Conservation (phyloP, 73 alveolate species). For the Paramecium sonneborni region DNA sequence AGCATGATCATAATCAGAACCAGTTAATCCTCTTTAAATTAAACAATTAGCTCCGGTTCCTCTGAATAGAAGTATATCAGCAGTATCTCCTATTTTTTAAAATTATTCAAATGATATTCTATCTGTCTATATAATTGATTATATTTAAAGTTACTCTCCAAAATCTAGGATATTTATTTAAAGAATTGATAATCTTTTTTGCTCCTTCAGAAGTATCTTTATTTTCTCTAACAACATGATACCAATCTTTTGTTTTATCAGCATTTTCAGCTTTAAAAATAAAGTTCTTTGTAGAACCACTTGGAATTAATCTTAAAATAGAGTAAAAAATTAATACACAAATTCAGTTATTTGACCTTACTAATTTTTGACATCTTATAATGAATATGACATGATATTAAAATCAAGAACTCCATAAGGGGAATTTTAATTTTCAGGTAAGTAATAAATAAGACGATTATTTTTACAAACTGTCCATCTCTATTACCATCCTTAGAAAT, state of each 20-base stretch:
- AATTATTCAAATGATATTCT: conserved; percentile 68
- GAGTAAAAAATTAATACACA: neutral
- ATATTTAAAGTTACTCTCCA: conserved; percentile 54
- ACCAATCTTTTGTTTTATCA: conserved; percentile 65
- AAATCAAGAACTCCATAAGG: conserved; percentile 46
- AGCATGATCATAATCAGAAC: conserved; percentile 87
- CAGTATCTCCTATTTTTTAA: conserved; percentile 71
- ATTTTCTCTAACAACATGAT: conserved; percentile 15
- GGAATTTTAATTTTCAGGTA: neutral
- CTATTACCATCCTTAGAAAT: conserved; percentile 24
- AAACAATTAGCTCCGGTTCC: conserved; percentile 72
- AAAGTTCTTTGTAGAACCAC: conserved; percentile 57
- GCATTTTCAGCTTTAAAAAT: conserved; percentile 33
- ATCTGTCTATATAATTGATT: conserved; percentile 15
- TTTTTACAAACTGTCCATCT: neutral
- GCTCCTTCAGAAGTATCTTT: conserved; percentile 60
- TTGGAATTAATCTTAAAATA: conserved; percentile 29
- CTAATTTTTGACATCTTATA: neutral
- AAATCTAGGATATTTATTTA: conserved; percentile 49
- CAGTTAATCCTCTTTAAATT: conserved; percentile 77
- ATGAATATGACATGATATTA: neutral
- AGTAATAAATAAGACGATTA: neutral
- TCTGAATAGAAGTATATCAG: conserved; percentile 82
- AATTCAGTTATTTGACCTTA: neutral
- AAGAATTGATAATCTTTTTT: neutral